Evolutionary conservation across 2,329 filamentous ascomycete genomes (phyloP).

Genomic region (Curvularia sp.): DNA sequence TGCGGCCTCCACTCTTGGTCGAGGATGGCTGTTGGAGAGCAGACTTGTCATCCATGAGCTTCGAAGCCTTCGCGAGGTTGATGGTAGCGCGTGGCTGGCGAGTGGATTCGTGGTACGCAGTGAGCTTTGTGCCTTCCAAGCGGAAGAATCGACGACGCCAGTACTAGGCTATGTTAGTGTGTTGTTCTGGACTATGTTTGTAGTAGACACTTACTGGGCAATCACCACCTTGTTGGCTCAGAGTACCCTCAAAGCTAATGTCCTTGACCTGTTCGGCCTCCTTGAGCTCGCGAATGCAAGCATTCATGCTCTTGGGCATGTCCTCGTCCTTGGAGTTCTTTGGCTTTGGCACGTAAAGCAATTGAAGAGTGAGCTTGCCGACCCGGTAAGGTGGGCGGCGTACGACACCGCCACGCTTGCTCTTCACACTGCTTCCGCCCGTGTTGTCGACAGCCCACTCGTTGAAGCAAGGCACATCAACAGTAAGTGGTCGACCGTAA

Average conservation of each 20-base stretch:
- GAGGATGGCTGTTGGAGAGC: slow-evolving; percentile 80
- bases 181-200: neutral
- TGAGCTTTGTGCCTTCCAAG: slow-evolving; percentile 86
- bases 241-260: slow-evolving; percentile 82
- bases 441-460: slow-evolving; percentile 94
- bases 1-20: slow-evolving; percentile 77
- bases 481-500: slow-evolving; percentile 85
- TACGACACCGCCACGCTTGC: slow-evolving; percentile 80
- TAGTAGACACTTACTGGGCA: slow-evolving; percentile 75
- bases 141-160: slow-evolving; percentile 99
- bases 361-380: slow-evolving; percentile 90
- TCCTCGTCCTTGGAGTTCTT: slow-evolving; percentile 88
- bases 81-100: slow-evolving; percentile 95
- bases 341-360: slow-evolving; percentile 92
- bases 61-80: slow-evolving; percentile 90
- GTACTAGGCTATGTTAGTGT: slow-evolving; percentile 64
- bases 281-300: slow-evolving; percentile 90
- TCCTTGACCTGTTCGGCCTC: slow-evolving; percentile 82
- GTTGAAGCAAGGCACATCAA: slow-evolving; percentile 95
- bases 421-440: slow-evolving; percentile 85
- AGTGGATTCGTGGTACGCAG: slow-evolving; percentile 94
- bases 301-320: slow-evolving; percentile 99
- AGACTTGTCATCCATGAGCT: slow-evolving; percentile 90
- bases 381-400: slow-evolving; percentile 92
- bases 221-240: slow-evolving; percentile 97